phyloP scores from a whole-genome alignment of 352 stramenopile genomes.

The Phytophthora tubulina region DNA sequence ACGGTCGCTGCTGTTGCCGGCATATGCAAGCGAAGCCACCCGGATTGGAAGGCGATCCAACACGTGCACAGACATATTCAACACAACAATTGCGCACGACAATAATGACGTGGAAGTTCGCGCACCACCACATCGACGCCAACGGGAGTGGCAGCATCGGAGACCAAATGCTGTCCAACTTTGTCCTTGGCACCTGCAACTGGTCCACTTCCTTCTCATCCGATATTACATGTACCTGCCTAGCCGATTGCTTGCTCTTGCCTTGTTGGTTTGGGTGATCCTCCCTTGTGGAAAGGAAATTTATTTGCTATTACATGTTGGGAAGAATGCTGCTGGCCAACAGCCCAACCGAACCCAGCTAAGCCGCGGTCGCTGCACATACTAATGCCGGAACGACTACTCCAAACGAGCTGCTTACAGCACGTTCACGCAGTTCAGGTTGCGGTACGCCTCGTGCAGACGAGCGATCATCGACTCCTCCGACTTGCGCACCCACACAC shows the following conservation, averaged over 20 bases:
- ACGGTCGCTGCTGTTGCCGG: neutral
- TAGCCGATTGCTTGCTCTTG: neutral
- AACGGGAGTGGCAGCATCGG: neutral
- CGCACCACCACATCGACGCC: neutral
- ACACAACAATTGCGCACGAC: neutral
- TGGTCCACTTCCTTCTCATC: too few species aligned
- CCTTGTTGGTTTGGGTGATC: neutral
- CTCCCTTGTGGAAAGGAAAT: constrained; percentile 46
- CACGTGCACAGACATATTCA: constrained; percentile 6
- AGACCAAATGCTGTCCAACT: too few species aligned
- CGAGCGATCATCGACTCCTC: constrained; percentile 96
- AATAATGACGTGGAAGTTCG: neutral
- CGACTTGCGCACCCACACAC: constrained; percentile 97
- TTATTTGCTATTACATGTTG: constrained; percentile 52
- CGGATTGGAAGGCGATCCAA: constrained; percentile 5
- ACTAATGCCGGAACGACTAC: constrained; percentile 24
- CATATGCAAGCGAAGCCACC: constrained; percentile 2
- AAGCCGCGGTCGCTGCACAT: constrained; percentile 17
- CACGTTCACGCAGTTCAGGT: constrained; percentile 86
- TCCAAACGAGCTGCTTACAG: constrained; percentile 33
- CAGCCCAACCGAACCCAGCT: neutral
- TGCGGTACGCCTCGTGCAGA: constrained; percentile 92
- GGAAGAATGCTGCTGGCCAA: constrained; percentile 9
- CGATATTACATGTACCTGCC: too few species aligned
- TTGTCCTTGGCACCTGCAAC: too few species aligned